A percentile compares a stretch with the other conserved stretches of the same genome.
Conservation (phyloP, 169 alveolate genomes). For the Eimeria sp. region DNA sequence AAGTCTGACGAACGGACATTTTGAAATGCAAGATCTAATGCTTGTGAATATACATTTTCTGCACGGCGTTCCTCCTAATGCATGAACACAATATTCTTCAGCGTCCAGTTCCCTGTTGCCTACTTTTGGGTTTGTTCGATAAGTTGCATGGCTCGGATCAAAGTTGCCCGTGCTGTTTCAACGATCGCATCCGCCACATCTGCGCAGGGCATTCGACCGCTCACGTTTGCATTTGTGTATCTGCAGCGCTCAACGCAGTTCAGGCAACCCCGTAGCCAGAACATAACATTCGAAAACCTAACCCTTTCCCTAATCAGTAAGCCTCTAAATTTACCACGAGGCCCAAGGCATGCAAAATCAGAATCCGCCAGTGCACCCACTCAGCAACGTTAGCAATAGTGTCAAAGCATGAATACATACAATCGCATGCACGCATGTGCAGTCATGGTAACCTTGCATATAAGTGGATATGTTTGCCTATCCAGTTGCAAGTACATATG, state of each 20-base stretch:
- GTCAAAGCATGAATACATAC: not conserved
- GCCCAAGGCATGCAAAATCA: not conserved
- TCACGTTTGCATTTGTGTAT: slow-evolving; percentile 97
- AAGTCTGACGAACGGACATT: not conserved
- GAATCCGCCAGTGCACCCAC: not conserved
- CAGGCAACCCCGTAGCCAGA: not conserved
- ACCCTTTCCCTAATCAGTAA: not conserved
- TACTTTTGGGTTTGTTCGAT: slow-evolving; percentile 89
- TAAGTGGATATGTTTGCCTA: not conserved
- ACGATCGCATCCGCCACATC: slow-evolving; percentile 98
- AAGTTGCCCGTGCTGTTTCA: slow-evolving; percentile 97
- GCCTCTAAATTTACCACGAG: not conserved
- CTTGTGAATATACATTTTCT: not conserved
- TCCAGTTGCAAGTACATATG: not conserved
- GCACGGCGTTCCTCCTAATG: not conserved
- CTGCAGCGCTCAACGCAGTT: slow-evolving; percentile 85
- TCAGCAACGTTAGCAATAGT: not conserved
- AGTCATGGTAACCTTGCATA: not conserved
- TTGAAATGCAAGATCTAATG: not conserved
- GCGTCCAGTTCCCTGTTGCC: not conserved
- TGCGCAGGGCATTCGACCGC: slow-evolving; percentile 99
- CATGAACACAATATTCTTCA: not conserved
- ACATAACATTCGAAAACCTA: not conserved
- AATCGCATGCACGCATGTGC: not conserved
- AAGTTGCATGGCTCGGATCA: slow-evolving; percentile 94